Base-by-base conservation (phyloP, 1,139 yeast species). In the Candida frijolesensis region DNA sequence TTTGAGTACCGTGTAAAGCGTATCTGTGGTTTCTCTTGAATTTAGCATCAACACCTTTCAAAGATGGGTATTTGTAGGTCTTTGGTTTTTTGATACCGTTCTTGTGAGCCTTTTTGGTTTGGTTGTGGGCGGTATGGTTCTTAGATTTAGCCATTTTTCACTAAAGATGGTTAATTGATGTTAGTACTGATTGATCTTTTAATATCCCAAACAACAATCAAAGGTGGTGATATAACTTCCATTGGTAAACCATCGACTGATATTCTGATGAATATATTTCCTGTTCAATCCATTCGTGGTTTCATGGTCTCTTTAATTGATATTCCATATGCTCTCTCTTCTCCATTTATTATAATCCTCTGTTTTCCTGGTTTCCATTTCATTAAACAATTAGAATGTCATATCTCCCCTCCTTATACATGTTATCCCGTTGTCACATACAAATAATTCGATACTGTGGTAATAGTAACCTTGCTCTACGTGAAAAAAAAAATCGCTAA, bases 111-210 rank as follows among this genome's bases (percentile, higher is more conserved):
- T 94, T 94, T 78, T 81, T 88, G 91, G 89, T 89, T 81, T 94
- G 98, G 96, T 94, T 94, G 84, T 94, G 99, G 83, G 92, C 92
- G 82, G 99, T 94, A 80, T 94, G 99, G 84, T 94, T 94, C 97
- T 94, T 94, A 67, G 98, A 91, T 84, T 92, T 92, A 80, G 98
- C 76, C 98, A 92, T 91, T 77, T 75, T 65, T 59, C 74, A 66
- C 62, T 34, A 48, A 32, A 18, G 7, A 35, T 3, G 1, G 22
- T 3, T 34, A 34, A 27, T 14, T 15, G 22, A 40, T 53, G 75
- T 71, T 71, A 71, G 75, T 70, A 66, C 45, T 38, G 1, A 14
- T 22, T 40, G 34, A 10, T 25, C 35, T 11, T 32, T 25, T 5
- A 25, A 25, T 25, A 9, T 25, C 10, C 10, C 25, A 22, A 25